phyloP scores from a whole-genome alignment of 164 flowering plant genomes.

The Chimonanthus praecox region DNA sequence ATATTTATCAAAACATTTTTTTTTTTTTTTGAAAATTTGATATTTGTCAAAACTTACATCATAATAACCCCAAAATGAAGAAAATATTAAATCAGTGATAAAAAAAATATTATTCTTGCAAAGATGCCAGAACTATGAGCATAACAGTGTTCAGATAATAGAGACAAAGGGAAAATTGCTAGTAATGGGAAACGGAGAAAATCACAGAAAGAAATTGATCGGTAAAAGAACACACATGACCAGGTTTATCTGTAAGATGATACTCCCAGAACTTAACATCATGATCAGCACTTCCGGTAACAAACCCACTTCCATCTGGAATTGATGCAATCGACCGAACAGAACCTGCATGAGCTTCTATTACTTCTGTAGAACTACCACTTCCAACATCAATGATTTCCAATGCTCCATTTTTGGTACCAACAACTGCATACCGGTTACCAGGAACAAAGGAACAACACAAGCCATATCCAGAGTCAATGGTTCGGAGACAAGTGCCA shows the following conservation, averaged over 20 bases:
- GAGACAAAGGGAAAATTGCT: not conserved
- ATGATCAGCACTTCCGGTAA: slow-evolving; percentile 88
- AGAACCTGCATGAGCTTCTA: slow-evolving; percentile 78
- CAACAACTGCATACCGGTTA: slow-evolving; percentile 78
- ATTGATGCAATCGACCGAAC: slow-evolving; percentile 60
- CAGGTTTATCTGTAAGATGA: slow-evolving; percentile 43
- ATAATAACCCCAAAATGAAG: too few relatives aligned
- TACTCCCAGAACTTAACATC: slow-evolving; percentile 95
- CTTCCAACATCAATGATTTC: slow-evolving; percentile 86
- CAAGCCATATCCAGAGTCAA: slow-evolving; percentile 83
- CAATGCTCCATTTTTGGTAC: slow-evolving; percentile 78
- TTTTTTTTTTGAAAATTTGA: too few relatives aligned
- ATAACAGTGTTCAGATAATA: not conserved
- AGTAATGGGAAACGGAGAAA: not conserved
- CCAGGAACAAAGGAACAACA: slow-evolving; percentile 77
- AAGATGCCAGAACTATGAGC: not conserved
- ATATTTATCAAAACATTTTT: too few relatives aligned
- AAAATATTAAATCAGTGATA: too few relatives aligned
- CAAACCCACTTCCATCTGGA: slow-evolving; percentile 77
- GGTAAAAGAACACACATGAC: slow-evolving; percentile 42
- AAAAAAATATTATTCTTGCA: too few relatives aligned
- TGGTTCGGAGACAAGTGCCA: slow-evolving; percentile 81
- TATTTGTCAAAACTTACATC: too few relatives aligned
- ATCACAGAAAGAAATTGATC: not conserved
- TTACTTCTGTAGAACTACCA: slow-evolving; percentile 59